Evolutionary conservation across 148 eudicot genomes (phyloP).

Genomic region (Fagopyrum homotropicum): DNA sequence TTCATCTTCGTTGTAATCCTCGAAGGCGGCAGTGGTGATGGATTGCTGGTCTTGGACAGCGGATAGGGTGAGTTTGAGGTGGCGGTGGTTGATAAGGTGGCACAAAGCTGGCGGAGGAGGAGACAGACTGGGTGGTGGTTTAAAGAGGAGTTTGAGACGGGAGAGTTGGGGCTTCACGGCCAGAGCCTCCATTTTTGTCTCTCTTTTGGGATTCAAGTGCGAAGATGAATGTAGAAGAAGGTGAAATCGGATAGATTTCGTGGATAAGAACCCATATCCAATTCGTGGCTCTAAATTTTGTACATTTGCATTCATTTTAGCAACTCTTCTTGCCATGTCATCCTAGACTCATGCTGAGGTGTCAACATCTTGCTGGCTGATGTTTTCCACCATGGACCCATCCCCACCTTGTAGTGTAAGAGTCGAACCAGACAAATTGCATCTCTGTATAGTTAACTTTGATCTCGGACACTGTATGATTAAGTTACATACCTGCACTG

Average conservation of each 20-base stretch:
- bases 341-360: no score
- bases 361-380: no score
- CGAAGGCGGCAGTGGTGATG: slow-evolving; percentile 15
- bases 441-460: no score
- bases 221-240: background rate
- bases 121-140: slow-evolving; percentile 11
- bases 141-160: slow-evolving; percentile 35
- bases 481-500: no score
- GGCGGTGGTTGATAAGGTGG: slow-evolving; percentile 8
- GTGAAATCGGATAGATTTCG: background rate
- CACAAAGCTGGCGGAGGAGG: slow-evolving; percentile 8
- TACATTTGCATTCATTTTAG: no score
- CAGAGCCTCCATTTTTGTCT: slow-evolving; percentile 42
- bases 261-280: slow-evolving; percentile 7
- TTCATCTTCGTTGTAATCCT: slow-evolving; percentile 56
- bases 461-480: no score
- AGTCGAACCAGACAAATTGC: no score
- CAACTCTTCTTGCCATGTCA: no score
- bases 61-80: slow-evolving; percentile 21
- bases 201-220: background rate
- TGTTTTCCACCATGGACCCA: no score
- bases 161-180: slow-evolving; percentile 50
- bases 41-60: slow-evolving; percentile 23
- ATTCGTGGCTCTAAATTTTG: background rate
- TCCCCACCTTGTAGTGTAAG: no score